These are phyloP conservation scores for Thuja plicata DNA, from an alignment of 83 land plant species.

Conservation along the genomic window DNA sequence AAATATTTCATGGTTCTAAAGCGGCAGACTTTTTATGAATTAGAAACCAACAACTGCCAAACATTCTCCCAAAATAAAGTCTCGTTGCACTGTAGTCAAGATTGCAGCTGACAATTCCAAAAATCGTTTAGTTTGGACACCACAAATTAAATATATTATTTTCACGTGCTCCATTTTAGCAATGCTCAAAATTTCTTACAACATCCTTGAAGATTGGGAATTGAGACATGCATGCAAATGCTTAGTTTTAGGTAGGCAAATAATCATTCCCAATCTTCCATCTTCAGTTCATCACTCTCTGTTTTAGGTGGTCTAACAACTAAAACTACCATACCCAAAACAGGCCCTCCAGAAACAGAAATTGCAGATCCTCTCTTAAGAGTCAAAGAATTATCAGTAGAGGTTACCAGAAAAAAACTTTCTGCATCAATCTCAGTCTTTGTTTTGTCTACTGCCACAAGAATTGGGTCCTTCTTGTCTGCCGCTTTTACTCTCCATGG, in stretches of 20 bases:
- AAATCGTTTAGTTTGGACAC: not conserved
- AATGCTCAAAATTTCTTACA: not conserved
- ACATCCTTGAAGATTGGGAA: not conserved
- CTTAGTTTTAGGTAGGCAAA: not conserved
- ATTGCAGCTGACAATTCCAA: not conserved
- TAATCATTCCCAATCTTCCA: constrained; percentile 6
- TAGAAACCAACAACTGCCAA: not conserved
- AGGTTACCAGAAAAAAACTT: constrained; percentile 51
- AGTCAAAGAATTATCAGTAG: constrained; percentile 29
- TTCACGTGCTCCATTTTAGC: not conserved
- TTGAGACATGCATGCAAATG: not conserved
- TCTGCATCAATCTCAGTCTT: constrained; percentile 41
- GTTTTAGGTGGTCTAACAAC: constrained; percentile 83
- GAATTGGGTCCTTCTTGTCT: constrained; percentile 52
- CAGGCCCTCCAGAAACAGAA: constrained; percentile 41
- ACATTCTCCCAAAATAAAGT: not conserved
- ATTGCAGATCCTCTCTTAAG: constrained; percentile 53
- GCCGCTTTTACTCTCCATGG: constrained; percentile 61
- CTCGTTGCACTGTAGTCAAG: not conserved
- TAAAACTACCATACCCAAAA: constrained; percentile 69
- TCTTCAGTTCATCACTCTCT: constrained; percentile 27
- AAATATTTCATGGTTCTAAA: not conserved
- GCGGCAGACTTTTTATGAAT: not conserved
- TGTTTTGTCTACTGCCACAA: constrained; percentile 74
- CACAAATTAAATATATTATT: not conserved